phyloP scores from a whole-genome alignment of 441 rosid species.

The Rhodomyrtus psidioides region DNA sequence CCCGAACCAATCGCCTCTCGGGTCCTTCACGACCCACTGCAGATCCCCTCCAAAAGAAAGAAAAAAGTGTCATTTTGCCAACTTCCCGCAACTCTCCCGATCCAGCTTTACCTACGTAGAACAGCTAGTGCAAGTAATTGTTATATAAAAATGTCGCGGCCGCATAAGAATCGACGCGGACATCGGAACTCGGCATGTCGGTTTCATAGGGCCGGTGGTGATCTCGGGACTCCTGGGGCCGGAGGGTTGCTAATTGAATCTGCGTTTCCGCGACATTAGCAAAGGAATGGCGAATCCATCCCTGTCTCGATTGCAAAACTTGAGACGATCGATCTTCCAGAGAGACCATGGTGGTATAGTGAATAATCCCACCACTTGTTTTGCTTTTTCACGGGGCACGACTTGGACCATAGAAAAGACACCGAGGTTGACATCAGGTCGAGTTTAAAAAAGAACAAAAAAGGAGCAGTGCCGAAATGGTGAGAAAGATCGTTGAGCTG shows the following conservation, averaged over 20 bases:
- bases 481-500: background rate
- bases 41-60: background rate
- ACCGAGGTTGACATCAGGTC: background rate
- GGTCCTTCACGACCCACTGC: background rate
- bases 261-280: background rate
- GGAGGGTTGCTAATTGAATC: background rate
- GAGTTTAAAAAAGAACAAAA: too few relatives aligned
- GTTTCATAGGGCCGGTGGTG: too few relatives aligned
- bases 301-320: background rate
- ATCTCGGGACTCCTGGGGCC: background rate
- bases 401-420: background rate
- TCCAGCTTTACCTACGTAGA: background rate
- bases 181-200: too few relatives aligned
- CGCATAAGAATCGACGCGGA: too few relatives aligned
- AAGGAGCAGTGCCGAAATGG: background rate
- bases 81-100: background rate
- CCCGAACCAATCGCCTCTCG: background rate
- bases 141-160: background rate
- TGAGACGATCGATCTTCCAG: background rate
- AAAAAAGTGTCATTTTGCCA: background rate
- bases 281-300: background rate
- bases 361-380: background rate
- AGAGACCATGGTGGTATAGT: background rate
- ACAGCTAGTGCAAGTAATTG: background rate
- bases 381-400: background rate